Evolutionary conservation across 371 early-diverging fungal species (phyloP).

Genomic region (Chytridium lagenaria): DNA sequence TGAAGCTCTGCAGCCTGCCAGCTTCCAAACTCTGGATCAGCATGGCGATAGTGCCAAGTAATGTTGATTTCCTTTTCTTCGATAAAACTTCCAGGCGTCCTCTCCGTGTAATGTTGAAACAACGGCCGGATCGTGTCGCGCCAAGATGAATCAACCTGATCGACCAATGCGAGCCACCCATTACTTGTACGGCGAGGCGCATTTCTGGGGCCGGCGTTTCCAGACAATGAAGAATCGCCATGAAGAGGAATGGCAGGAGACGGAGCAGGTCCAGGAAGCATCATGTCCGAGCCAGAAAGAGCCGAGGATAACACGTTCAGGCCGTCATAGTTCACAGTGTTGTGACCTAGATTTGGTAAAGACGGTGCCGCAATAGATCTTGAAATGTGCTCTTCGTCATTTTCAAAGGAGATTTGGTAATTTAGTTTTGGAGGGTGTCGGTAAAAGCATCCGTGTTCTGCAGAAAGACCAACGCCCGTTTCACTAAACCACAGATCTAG

Average conservation of each 20-base stretch:
- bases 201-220: conserved; percentile 2
- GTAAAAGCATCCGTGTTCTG: conserved; percentile 96
- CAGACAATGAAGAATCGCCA: background rate
- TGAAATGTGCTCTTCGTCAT: conserved; percentile 15
- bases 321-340: conserved; percentile 9
- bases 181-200: conserved; percentile 34
- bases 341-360: background rate
- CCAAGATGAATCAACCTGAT: conserved; percentile 87
- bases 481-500: conserved; percentile 89
- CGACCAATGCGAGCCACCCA: conserved; percentile 82
- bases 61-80: conserved; percentile 66
- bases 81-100: conserved; percentile 62
- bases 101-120: conserved; percentile 66
- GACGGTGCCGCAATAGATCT: background rate
- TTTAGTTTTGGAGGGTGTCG: conserved; percentile 73
- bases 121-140: conserved; percentile 85
- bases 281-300: conserved; percentile 8
- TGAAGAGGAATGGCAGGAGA: conserved; percentile 6
- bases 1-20: conserved; percentile 93
- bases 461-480: conserved; percentile 85
- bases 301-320: conserved; percentile 3
- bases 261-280: conserved; percentile 4
- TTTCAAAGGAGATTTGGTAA: conserved; percentile 11
- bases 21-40: conserved; percentile 71
- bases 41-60: conserved; percentile 65